Evolutionary conservation across 257 asterid species (phyloP).

Genomic region (Lycium barbarum): DNA sequence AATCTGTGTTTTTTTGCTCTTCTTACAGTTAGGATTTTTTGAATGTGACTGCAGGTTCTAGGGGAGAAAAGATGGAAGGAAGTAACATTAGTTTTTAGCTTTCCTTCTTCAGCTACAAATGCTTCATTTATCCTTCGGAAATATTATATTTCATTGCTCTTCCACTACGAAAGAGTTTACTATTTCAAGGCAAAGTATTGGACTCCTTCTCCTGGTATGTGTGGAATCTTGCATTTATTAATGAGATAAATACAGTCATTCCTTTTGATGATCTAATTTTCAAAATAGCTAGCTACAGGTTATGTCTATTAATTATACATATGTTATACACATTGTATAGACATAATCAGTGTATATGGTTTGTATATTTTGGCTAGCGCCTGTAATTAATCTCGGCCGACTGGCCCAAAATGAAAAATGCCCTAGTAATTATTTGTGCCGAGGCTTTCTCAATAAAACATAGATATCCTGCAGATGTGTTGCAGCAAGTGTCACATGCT

Average conservation of each 20-base stretch:
- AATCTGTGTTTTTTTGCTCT: not conserved
- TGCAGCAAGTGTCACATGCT: slow-evolving; percentile 42
- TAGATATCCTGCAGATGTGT: slow-evolving; percentile 46
- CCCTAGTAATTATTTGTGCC: not conserved
- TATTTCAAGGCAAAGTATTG: slow-evolving; percentile 68
- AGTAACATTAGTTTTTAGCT: slow-evolving; percentile 65
- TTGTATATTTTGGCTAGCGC: too few relatives aligned
- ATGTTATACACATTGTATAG: too few relatives aligned
- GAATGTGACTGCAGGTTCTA: slow-evolving; percentile 53
- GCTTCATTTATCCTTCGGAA: slow-evolving; percentile 90
- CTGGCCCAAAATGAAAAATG: too few relatives aligned
- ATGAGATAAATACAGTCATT: too few relatives aligned
- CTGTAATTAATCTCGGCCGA: too few relatives aligned
- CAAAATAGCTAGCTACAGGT: too few relatives aligned
- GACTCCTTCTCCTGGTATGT: slow-evolving; percentile 65
- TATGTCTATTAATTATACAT: too few relatives aligned
- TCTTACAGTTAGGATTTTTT: not conserved
- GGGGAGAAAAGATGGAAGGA: slow-evolving; percentile 84
- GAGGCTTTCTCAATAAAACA: slow-evolving; percentile 20
- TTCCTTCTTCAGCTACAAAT: slow-evolving; percentile 89
- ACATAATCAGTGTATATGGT: too few relatives aligned
- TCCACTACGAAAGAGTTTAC: slow-evolving; percentile 84
- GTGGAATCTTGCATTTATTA: not conserved
- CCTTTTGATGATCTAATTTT: too few relatives aligned
- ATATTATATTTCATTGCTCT: slow-evolving; percentile 70